Conservation (phyloP, 2,329 filamentous ascomycete genomes). For the Aspergillus persii region DNA sequence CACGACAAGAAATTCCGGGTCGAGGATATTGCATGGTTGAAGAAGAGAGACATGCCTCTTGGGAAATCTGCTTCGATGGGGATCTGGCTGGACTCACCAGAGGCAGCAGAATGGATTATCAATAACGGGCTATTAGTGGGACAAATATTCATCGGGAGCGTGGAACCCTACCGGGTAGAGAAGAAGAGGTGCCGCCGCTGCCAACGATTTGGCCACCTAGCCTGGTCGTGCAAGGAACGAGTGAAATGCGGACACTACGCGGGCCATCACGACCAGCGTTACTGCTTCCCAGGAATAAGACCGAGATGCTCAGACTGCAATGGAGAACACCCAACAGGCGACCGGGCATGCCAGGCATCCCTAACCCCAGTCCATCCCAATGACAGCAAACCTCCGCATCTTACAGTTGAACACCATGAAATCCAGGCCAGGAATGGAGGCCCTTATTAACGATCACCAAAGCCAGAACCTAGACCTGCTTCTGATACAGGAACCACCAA, state of each 20-base stretch:
- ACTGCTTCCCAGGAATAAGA: conserved; percentile 13
- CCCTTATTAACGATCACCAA: conserved; percentile 26
- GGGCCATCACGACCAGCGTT: conserved; percentile 22
- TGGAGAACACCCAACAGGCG: conserved; percentile 13
- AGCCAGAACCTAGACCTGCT: conserved; percentile 24
- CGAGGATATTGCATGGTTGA: no score
- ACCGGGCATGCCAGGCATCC: conserved; percentile 3
- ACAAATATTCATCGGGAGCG: no score
- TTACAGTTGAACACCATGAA: conserved; percentile 22
- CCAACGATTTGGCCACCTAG: no score
- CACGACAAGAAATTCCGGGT: no score
- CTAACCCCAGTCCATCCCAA: conserved; percentile 6
- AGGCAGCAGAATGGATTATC: no score
- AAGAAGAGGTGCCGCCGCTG: no score
- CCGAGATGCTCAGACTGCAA: conserved; percentile 19
- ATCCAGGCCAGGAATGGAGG: conserved; percentile 23
- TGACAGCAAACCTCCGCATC: conserved; percentile 3
- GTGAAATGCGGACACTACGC: neutral
- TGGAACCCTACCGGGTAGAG: no score
- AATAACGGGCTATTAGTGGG: no score
- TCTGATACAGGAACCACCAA: neutral
- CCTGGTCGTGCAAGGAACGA: no score
- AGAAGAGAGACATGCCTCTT: no score
- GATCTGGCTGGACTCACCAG: no score
- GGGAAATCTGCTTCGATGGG: no score